Conservation (phyloP, 495 filamentous ascomycete genomes). For the Xylaria longipes region DNA sequence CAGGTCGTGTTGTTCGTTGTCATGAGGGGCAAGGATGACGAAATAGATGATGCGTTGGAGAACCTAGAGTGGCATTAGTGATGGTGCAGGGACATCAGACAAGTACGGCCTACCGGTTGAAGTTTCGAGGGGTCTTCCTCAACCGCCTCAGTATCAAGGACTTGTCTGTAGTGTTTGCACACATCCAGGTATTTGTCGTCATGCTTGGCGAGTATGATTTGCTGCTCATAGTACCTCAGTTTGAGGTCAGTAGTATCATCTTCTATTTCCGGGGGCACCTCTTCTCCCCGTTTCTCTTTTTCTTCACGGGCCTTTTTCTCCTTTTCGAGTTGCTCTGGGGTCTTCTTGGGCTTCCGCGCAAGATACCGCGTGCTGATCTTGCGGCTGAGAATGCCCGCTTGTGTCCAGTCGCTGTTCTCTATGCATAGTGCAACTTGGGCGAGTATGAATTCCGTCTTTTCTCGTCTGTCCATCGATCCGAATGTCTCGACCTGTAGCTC, state of each 20-base stretch:
- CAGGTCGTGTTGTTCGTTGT: slow-evolving; percentile 98
- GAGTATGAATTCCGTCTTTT: slow-evolving; percentile 98
- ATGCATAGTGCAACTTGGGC: slow-evolving; percentile 95
- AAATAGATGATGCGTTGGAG: slow-evolving; percentile 96
- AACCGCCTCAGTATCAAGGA: slow-evolving; percentile 92
- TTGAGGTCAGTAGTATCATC: slow-evolving; percentile 97
- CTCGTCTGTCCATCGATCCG: slow-evolving; percentile 93
- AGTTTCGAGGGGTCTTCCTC: slow-evolving; percentile 87
- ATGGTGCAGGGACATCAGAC: not conserved
- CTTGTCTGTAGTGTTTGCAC: slow-evolving; percentile 96
- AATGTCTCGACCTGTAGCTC: slow-evolving; percentile 99
- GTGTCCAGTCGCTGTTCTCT: slow-evolving; percentile 93
- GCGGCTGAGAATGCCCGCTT: slow-evolving; percentile 89
- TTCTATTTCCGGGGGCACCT: slow-evolving; percentile 74
- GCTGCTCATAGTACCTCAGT: slow-evolving; percentile 94
- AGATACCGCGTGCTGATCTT: slow-evolving; percentile 97
- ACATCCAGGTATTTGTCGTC: slow-evolving; percentile 95
- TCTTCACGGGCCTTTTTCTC: slow-evolving; percentile 84
- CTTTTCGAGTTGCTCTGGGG: slow-evolving; percentile 83
- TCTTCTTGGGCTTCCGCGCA: slow-evolving; percentile 85
- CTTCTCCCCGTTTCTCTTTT: slow-evolving; percentile 77
- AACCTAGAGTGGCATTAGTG: slow-evolving; percentile 59
- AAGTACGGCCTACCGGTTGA: slow-evolving; percentile 68
- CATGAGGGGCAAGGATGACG: slow-evolving; percentile 93
- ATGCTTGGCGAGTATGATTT: slow-evolving; percentile 92